Conservation (phyloP, 108 stramenopile genomes). For the Conticribra guillardii region DNA sequence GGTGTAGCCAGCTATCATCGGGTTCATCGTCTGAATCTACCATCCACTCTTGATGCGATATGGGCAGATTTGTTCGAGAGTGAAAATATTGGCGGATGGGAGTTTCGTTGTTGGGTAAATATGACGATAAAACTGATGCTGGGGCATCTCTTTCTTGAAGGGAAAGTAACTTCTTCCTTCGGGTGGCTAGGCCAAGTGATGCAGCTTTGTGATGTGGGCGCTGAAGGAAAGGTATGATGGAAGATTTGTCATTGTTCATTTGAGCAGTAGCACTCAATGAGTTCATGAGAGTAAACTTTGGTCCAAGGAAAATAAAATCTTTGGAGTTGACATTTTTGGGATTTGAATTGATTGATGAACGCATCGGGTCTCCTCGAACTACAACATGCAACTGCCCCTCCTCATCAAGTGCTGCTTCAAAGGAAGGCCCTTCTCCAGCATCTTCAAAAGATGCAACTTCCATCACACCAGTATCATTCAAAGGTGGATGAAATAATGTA, state of each 20-base stretch:
- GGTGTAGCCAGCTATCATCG: constrained; percentile 41
- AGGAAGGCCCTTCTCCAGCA: constrained; percentile 10
- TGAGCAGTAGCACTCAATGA: neutral
- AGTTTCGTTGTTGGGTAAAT: constrained; percentile 19
- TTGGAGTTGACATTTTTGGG: neutral
- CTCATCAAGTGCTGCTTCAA: constrained; percentile 26
- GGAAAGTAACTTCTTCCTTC: constrained; percentile 18
- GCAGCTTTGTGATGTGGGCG: constrained; percentile 9
- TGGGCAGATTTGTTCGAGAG: constrained; percentile 45
- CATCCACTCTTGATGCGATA: constrained; percentile 23
- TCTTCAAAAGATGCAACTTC: neutral
- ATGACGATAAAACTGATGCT: constrained; percentile 19
- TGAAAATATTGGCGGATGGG: constrained; percentile 51
- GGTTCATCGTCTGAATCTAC: constrained; percentile 39
- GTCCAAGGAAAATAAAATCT: constrained; percentile 21
- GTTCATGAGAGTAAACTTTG: neutral
- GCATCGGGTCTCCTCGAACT: constrained; percentile 12
- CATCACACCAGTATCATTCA: constrained; percentile 5
- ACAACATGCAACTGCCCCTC: constrained; percentile 30
- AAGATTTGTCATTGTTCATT: neutral
- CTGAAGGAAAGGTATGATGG: constrained; percentile 14
- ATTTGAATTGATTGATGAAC: constrained; percentile 1
- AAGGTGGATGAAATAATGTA: neutral
- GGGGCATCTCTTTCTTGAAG: constrained; percentile 26
- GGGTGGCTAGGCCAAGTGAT: constrained; percentile 7